Base-by-base conservation (phyloP, 805 yeast species). In the Hagleromyces aurorensis region DNA sequence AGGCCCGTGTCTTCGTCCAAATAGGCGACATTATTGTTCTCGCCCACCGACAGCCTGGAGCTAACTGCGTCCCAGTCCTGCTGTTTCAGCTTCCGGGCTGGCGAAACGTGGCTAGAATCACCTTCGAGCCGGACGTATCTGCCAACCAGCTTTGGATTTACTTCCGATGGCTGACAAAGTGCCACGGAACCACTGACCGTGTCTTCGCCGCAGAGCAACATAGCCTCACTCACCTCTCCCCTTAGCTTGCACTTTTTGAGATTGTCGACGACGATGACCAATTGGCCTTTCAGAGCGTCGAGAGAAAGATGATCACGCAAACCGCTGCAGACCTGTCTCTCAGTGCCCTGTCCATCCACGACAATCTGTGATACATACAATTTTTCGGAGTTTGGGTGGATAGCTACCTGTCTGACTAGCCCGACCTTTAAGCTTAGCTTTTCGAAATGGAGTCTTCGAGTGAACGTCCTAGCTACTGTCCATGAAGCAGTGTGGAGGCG, bases 221-320 rank as follows among this genome's bases (percentile, higher is more conserved):
- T 78, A 0, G 79, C 82, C 39, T 75, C 72, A 2, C 81, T 74
- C 22, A 45, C 48, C 13, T 69, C 65, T 1, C 84, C 84, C 37
- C 83, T 57, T 69, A 78, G 68, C 46, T 74, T 75, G 7, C 74
- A 63, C 3, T 75, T 69, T 41, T 75, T 77, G 50, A 78, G 51
- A 43, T 78, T 78, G 5, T 68, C 63, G 13, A 75, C 59, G 2
- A 78, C 57, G 1, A 75, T 74, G 3, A 76, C 78, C 14, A 56
- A 44, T 4, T 58, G 51, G 16, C 56, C 44, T 4, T 55, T 36
- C 43, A 78, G 43, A 14, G 60, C 40, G 0, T 61, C 64, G 5
- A 40, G 38, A 0, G 71, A 58, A 2, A 74, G 44, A 32, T 47
- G 57, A 5, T 61, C 60, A 14, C 69, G 76, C 6, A 78, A 53